Conservation (phyloP, 176 grass and related monocot genomes). For the Oryza longistaminata region DNA sequence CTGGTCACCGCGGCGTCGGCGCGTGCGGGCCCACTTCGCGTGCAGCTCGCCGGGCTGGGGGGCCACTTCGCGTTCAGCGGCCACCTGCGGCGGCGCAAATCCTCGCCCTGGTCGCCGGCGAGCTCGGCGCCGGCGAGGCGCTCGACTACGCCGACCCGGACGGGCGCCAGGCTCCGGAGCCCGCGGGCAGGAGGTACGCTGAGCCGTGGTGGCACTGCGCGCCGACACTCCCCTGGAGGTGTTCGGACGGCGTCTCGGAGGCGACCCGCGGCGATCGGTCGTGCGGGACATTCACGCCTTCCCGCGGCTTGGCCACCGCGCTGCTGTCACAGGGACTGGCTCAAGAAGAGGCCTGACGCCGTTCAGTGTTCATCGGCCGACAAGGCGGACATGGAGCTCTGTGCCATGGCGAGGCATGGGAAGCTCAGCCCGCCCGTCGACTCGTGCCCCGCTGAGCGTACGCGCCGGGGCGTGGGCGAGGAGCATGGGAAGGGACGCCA, state of each 20-base stretch:
- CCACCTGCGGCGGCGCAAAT: constrained; percentile 73
- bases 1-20: constrained; percentile 67
- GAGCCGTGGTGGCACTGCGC: constrained; percentile 65
- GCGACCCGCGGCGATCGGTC: constrained; percentile 47
- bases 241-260: constrained; percentile 29
- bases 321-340: constrained; percentile 40
- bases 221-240: constrained; percentile 44
- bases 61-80: constrained; percentile 50
- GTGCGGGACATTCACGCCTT: constrained; percentile 55
- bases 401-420: constrained; percentile 44
- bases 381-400: constrained; percentile 46
- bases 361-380: constrained; percentile 39
- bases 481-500: constrained; percentile 57
- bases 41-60: constrained; percentile 54
- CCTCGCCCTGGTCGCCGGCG: constrained; percentile 25
- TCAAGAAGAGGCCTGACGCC: constrained; percentile 58
- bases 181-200: constrained; percentile 45
- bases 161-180: constrained; percentile 46
- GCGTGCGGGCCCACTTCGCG: constrained; percentile 59
- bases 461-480: constrained; percentile 56
- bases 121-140: constrained; percentile 53
- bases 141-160: constrained; percentile 53
- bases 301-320: constrained; percentile 26
- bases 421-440: constrained; percentile 54
- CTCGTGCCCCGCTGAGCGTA: constrained; percentile 43